phyloP scores from a whole-genome alignment of 169 alveolate species.

The Fabrea salina region DNA sequence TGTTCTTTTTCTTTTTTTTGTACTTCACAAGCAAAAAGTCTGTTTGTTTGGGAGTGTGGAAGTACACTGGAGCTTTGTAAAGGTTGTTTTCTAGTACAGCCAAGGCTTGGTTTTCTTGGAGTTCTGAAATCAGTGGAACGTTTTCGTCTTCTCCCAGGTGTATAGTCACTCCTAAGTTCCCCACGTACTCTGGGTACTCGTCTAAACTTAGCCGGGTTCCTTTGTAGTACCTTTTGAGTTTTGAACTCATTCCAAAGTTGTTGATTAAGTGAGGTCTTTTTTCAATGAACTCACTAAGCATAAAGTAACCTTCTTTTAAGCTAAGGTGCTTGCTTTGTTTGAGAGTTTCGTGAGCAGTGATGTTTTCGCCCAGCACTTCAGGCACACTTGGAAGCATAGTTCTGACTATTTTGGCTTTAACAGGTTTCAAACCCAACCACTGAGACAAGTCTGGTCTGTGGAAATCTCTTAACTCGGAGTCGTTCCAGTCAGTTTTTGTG shows the following conservation, averaged over 20 bases:
- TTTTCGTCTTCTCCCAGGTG: not conserved
- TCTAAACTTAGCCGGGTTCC: not conserved
- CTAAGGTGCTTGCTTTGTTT: not conserved
- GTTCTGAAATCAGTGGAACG: not conserved
- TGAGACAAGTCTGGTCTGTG: constrained; percentile 1
- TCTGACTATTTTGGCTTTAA: not conserved
- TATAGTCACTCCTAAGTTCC: constrained; percentile 30
- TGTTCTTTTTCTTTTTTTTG: constrained; percentile 49
- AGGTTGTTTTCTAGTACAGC: constrained; percentile 66
- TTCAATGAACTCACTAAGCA: constrained; percentile 2
- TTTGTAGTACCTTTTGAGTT: constrained; percentile 1
- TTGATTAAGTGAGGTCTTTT: constrained; percentile 1
- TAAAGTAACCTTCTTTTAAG: constrained; percentile 11
- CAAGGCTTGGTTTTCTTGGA: constrained; percentile 29
- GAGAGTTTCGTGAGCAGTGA: not conserved
- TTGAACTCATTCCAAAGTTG: constrained; percentile 10
- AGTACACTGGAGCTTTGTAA: constrained; percentile 66
- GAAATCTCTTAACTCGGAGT: not conserved
- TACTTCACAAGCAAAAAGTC: constrained; percentile 66
- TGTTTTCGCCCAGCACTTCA: not conserved
- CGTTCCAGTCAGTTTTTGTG: not conserved
- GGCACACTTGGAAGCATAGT: not conserved
- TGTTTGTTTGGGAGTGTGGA: constrained; percentile 47
- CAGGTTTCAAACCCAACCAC: not conserved
- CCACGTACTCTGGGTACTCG: not conserved